Evolutionary conservation across 257 asterid species (phyloP).

Genomic region (Gentiana straminea): DNA sequence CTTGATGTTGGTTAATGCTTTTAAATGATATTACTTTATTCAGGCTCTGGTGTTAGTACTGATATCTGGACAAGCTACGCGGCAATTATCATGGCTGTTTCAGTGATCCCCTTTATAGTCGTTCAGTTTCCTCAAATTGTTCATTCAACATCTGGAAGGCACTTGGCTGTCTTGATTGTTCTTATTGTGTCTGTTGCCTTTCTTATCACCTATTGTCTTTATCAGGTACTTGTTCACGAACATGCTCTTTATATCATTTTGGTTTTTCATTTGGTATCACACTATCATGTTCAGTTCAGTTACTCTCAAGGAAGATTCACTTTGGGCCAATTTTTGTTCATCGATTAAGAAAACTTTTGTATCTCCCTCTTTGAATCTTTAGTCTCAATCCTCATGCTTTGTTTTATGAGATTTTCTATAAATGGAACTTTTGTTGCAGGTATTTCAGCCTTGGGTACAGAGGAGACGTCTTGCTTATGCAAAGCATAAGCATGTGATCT

Average conservation of each 20-base stretch:
- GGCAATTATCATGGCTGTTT: constrained; percentile 72
- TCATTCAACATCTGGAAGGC: constrained; percentile 51
- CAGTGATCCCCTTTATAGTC: constrained; percentile 64
- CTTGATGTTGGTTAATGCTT: no score
- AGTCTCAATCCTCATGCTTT: not conserved
- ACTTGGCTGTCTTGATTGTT: constrained; percentile 55
- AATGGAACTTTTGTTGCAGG: constrained; percentile 27
- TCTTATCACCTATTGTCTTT: constrained; percentile 62
- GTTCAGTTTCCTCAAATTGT: constrained; percentile 67
- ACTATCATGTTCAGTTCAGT: no score
- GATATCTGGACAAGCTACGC: constrained; percentile 87
- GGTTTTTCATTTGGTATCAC: no score
- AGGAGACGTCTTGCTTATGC: constrained; percentile 55
- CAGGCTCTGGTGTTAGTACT: constrained; percentile 81
- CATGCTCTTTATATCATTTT: no score
- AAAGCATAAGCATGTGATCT: constrained; percentile 76
- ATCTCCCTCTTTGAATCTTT: not conserved
- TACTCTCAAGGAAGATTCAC: no score
- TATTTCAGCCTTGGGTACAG: constrained; percentile 84
- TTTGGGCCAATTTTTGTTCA: no score
- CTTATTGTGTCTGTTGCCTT: constrained; percentile 52
- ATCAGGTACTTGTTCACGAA: constrained; percentile 69
- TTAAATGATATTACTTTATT: constrained; percentile 18
- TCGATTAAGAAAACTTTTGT: no score
- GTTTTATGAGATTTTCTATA: constrained; percentile 1